Conservation (phyloP, 2,329 filamentous ascomycete genomes). For the Myriosclerotinia duriaeana region DNA sequence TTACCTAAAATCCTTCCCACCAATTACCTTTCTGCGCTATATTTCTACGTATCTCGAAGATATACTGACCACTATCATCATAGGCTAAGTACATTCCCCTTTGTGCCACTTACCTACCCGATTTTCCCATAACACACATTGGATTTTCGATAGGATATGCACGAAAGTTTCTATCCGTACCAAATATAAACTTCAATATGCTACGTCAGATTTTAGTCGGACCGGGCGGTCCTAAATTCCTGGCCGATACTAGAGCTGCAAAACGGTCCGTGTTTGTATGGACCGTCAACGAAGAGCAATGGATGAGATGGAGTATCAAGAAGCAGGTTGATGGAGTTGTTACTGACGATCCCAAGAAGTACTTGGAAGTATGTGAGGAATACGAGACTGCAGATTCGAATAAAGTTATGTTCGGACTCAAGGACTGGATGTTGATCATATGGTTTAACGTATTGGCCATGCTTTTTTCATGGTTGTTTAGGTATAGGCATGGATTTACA, state of each 20-base stretch:
- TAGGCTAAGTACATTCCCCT: slow-evolving; percentile 67
- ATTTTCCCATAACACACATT: slow-evolving; percentile 66
- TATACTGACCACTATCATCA: slow-evolving; percentile 22
- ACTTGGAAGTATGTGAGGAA: slow-evolving; percentile 56
- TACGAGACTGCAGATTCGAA: slow-evolving; percentile 33
- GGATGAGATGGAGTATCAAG: slow-evolving; percentile 79
- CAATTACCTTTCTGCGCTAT: neutral
- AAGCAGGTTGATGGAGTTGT: slow-evolving; percentile 73
- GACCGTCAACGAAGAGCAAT: slow-evolving; percentile 78
- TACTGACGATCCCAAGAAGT: slow-evolving; percentile 76
- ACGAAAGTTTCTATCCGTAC: slow-evolving; percentile 64
- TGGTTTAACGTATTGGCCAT: slow-evolving; percentile 30
- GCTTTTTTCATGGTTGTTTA: slow-evolving; percentile 31
- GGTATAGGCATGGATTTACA: slow-evolving; percentile 30
- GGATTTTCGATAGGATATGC: slow-evolving; percentile 61
- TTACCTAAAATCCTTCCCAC: neutral
- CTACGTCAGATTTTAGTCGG: slow-evolving; percentile 67
- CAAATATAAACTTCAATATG: slow-evolving; percentile 77
- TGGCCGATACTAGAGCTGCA: slow-evolving; percentile 56
- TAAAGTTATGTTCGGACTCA: slow-evolving; percentile 26
- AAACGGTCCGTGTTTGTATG: slow-evolving; percentile 69
- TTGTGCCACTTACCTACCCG: slow-evolving; percentile 60
- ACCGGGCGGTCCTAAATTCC: slow-evolving; percentile 64
- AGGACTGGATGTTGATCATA: slow-evolving; percentile 28
- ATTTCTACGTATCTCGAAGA: neutral